Percentiles rank a stretch among this genome's conserved stretches.
These are phyloP conservation scores for Lipomyces chichibuensis DNA, from an alignment of 805 yeast species.

Conservation along the genomic window DNA sequence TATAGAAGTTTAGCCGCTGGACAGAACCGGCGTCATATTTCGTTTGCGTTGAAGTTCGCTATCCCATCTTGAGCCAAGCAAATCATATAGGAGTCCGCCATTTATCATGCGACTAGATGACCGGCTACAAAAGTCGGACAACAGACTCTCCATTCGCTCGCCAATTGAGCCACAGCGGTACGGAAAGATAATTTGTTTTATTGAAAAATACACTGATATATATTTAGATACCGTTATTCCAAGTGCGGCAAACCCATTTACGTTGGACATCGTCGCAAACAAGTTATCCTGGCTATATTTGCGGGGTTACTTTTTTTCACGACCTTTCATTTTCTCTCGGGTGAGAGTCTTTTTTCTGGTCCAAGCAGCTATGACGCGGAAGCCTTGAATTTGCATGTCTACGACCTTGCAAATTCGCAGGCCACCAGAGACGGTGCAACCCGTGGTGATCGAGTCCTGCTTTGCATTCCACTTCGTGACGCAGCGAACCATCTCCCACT, in stretches of 20 bases:
- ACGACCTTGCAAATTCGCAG: conserved; percentile 24
- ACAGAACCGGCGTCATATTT: not conserved
- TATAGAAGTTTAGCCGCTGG: not conserved
- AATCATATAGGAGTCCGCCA: not conserved
- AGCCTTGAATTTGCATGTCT: conserved; percentile 6
- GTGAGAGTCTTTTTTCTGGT: not conserved
- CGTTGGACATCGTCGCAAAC: not conserved
- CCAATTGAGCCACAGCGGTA: not conserved
- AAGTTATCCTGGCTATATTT: not conserved
- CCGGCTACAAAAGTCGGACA: not conserved
- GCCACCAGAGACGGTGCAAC: conserved; percentile 59
- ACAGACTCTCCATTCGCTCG: not conserved
- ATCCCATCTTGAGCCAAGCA: not conserved
- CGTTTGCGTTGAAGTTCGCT: not conserved
- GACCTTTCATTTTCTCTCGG: not conserved
- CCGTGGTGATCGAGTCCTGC: conserved; percentile 71
- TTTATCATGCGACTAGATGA: not conserved
- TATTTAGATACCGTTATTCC: not conserved
- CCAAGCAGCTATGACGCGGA: not conserved
- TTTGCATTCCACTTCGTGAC: conserved; percentile 89
- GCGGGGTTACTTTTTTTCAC: not conserved
- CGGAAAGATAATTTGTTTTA: not conserved
- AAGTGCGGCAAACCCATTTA: not conserved
- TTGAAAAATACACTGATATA: not conserved
- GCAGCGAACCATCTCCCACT: conserved; percentile 88